phyloP scores from a whole-genome alignment of 345 rosid species.

The Leavenworthia alabamica region DNA sequence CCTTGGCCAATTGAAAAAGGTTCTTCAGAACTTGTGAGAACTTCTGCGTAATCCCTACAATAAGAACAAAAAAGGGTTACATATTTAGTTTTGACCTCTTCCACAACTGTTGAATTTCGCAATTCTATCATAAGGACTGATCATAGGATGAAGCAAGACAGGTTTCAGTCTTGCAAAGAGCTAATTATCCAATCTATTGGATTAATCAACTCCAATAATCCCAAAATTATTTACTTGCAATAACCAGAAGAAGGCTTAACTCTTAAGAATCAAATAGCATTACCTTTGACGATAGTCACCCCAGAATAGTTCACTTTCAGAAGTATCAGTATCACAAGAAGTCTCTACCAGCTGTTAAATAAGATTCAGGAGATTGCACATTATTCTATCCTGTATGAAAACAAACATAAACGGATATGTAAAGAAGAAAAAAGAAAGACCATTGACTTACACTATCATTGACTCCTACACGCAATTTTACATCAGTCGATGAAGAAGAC shows the following conservation, averaged over 20 bases:
- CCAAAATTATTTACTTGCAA: background rate
- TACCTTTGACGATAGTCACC: conserved; percentile 56
- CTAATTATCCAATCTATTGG: background rate
- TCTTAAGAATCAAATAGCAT: background rate
- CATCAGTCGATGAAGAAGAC: conserved; percentile 47
- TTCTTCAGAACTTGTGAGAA: conserved; percentile 37
- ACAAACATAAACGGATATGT: background rate
- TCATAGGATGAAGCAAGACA: background rate
- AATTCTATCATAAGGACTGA: background rate
- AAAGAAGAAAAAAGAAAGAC: background rate
- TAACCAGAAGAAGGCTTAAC: conserved; percentile 1
- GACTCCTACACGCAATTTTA: conserved; percentile 33
- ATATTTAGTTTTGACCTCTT: background rate
- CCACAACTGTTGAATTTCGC: background rate
- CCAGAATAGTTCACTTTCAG: conserved; percentile 60
- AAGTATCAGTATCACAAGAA: conserved; percentile 48
- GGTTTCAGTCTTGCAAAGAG: background rate
- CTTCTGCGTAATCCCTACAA: conserved; percentile 50
- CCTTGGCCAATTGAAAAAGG: conserved; percentile 35
- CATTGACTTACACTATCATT: conserved; percentile 53
- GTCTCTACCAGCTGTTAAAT: conserved; percentile 48
- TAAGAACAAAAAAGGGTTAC: background rate
- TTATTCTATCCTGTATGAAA: background rate
- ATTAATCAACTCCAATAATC: background rate
- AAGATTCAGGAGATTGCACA: conserved; percentile 3